Base-by-base conservation (phyloP, 495 filamentous ascomycete species). In the Talaromyces borbonicus region DNA sequence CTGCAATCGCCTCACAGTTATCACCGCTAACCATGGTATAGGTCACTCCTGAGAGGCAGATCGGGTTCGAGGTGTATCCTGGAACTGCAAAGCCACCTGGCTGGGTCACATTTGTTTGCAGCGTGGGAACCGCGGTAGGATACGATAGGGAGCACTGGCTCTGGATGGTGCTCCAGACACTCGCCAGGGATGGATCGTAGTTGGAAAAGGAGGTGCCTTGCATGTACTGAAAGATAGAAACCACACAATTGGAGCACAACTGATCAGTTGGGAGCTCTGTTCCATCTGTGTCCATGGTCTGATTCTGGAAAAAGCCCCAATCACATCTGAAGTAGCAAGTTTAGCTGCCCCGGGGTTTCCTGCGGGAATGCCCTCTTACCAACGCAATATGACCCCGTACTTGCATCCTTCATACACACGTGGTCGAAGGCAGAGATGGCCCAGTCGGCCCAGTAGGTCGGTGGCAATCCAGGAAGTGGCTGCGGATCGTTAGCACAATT, bases 391-490 rank as follows among this genome's bases (percentile, higher is more conserved):
- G 11, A 3, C 14, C 46, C 46, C 5, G 40, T 47, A 6, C 12
- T 15, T 9, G 46, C 19, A 46, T 49, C 46, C 22, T 49, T 49
- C 42, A 49, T 11, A 25, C 46, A 49, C 2, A 30, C 63, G 42
- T 69, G 62, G 1, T 44, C 46, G 16, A 68, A 59, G 27, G 64
- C 48, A 1, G 67, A 65, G 2, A 65, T 31, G 2, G 60, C 53
- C 61, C 60, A 66, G 35, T 67, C 52, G 6, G 63, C 52, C 19
- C 56, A 61, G 19, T 62, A 66, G 23, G 57, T 49, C 2, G 46
- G 15, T 22, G 46, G 46, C 16, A 47, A 11, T 24, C 46, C n/a
- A n/a, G n/a, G n/a, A n/a, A n/a, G n/a, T n/a, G n/a, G n/a, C 46
- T 47, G 42, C 16, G 46, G 42, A 46, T 49, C 46, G 3, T 25